Percentiles rank a stretch among this genome's conserved stretches.
Evolutionary conservation across 2,329 filamentous ascomycete species (phyloP).

Genomic region (Ciborinia camelliae): DNA sequence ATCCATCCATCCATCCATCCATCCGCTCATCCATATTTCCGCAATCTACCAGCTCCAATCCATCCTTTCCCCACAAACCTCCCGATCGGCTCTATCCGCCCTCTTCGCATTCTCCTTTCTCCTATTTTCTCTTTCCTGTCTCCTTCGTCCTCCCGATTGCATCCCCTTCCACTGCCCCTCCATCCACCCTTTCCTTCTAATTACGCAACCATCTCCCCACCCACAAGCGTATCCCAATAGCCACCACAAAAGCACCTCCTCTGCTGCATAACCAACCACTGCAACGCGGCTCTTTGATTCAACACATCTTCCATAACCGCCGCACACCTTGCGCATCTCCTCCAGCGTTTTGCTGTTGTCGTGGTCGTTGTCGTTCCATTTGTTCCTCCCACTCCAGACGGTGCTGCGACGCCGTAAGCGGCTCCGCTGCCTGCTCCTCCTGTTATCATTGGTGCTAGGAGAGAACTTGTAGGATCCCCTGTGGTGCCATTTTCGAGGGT

Average conservation of each 20-base stretch:
- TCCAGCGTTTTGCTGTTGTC: constrained; percentile 28
- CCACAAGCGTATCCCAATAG: constrained; percentile 36
- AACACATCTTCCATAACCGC: constrained; percentile 38
- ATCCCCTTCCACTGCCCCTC: not conserved
- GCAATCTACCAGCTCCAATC: not conserved
- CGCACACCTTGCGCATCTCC: constrained; percentile 38
- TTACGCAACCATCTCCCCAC: constrained; percentile 32
- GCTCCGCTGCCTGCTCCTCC: too few relatives aligned
- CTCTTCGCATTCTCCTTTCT: not conserved
- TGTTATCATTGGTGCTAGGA: not conserved
- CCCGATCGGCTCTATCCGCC: too few relatives aligned
- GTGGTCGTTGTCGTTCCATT: too few relatives aligned
- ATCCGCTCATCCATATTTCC: not conserved
- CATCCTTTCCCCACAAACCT: too few relatives aligned
- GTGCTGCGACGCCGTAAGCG: too few relatives aligned
- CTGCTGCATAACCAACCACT: constrained; percentile 39
- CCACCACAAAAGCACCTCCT: constrained; percentile 38
- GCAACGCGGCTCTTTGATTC: constrained; percentile 32
- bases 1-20: too few relatives aligned
- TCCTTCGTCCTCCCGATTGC: too few relatives aligned
- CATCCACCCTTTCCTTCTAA: too few relatives aligned
- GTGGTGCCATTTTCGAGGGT: not conserved
- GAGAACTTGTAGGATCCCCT: not conserved
- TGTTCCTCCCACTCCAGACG: not conserved
- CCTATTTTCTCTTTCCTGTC: not conserved